Evolutionary conservation across 1,284 basidiomycete species (phyloP), one percentile per base, ranked within the genome.

Genomic region (Moesziomyces globuligerus): DNA sequence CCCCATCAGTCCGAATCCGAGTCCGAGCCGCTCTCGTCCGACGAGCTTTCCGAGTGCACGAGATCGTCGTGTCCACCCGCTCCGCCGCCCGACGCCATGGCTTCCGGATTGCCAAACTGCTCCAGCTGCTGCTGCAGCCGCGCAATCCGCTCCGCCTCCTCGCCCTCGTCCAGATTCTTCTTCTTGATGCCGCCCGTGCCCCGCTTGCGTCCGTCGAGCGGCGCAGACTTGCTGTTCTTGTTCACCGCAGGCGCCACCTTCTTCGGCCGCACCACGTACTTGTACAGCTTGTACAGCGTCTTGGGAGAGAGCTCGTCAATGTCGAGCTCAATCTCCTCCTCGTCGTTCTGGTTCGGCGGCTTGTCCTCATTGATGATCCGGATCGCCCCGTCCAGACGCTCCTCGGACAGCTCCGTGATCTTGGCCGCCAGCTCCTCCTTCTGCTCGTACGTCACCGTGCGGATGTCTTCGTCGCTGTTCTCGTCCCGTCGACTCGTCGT

Each of bases 301-400:
- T 61, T 53, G 1, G 80, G 75, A 18, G 72, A 74, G 21, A 82
- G 64, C 59, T 80, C 80, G 54, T 82, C 80, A 55, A 82, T 82
- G 54, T 82, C 80, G 15, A 82, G 72, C 69, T 82, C 80, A 40
- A 82, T 82, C 67, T 82, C 80, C 49, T 82, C 80, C 39, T 82
- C 76, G 50, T 81, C 76, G 41, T 74, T 67, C 48, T 76, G 57
- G 42, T 65, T 75, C 10, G 70, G 62, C 26, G 80, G 79, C 67
- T 82, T 81, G 71, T 82, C 80, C 56, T 82, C 80, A 49, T 78
- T 78, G 54, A 82, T 79, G 62, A 82, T 82, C 34, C 75, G 74
- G 48, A 82, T 74, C 41, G 80, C 80, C 13, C 78, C 78, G 40
- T 82, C 80, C 51, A 82, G 61, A 15, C 79, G 74, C 59, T 81